Evolutionary conservation across 1,284 basidiomycete genomes (phyloP), one percentile per base, ranked within the genome.

Genomic region (Caloboletus inedulis): DNA sequence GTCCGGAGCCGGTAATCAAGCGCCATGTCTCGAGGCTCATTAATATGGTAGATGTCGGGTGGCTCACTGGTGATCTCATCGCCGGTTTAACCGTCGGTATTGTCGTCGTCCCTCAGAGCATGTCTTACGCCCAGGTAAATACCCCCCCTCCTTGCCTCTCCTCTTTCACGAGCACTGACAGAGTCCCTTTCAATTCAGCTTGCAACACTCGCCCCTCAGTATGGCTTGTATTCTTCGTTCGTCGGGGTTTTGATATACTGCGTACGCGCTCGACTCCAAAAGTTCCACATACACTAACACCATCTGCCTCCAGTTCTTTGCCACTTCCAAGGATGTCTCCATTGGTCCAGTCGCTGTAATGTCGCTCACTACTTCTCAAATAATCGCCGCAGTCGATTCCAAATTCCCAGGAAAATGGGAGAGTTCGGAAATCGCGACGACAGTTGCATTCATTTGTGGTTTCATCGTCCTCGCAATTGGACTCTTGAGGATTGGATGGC

Each of bases 281-380:
- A 64, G 57, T 33, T 18, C 21, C 27, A 48, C 48, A 14, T 14
- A 7, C 8, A 21, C 47, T 52, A 40, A 55, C 59, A 23, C 61
- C 49, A 33, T 51, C 43, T 40, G 51, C 43, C 49, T 58, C 25
- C 60, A 91, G 87, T 80, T 92, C 69, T 93, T 94, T 62, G 94
- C 94, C 29, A 97, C 94, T 0, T 93, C 92, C 39, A 97, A 97
- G 71, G 94, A 98, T 74, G 90, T 95, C 33, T 92, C 92, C 12
- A 97, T 98, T 59, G 94, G 94, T 47, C 94, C 94, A 3, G 94
- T 96, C 57, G 95, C 96, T 16, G 96, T 99, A 71, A 97, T 98
- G 94, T 96, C 92, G 7, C 82, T 97, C 49, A 90, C 92, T 33
- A 85, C 87, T n/a, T 81, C 91, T 14, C 85, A 91, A 64, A 85